Conservation (phyloP, 139 green algal genomes). For the Axilococcus clingmanii region DNA sequence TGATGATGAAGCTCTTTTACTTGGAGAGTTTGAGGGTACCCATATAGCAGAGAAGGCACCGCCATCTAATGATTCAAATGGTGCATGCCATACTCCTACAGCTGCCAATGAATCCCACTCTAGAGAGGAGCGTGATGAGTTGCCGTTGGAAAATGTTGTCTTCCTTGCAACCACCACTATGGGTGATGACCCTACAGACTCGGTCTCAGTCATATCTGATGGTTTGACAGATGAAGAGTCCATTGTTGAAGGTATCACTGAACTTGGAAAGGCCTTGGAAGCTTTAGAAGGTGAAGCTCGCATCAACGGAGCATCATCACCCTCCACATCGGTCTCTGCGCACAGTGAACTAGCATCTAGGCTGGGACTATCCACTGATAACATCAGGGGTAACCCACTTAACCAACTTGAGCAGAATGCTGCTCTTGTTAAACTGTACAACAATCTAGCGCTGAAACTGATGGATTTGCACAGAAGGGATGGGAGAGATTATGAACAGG, state of each 20-base stretch:
- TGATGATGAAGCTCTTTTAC: too few species aligned
- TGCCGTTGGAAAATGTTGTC: slow-evolving; percentile 2
- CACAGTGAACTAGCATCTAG: not conserved
- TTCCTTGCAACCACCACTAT: slow-evolving; percentile 25
- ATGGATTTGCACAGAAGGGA: too few species aligned
- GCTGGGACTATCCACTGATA: not conserved
- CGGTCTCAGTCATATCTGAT: slow-evolving; percentile 25
- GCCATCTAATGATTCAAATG: too few species aligned
- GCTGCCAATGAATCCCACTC: too few species aligned
- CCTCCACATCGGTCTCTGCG: not conserved
- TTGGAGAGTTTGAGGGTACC: too few species aligned
- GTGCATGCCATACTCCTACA: too few species aligned
- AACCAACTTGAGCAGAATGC: not conserved
- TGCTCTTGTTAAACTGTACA: slow-evolving; percentile 33
- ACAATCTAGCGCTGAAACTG: slow-evolving; percentile 22
- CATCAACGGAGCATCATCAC: not conserved
- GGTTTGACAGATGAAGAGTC: slow-evolving; percentile 5
- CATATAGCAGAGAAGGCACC: too few species aligned
- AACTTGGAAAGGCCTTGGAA: slow-evolving; percentile 18
- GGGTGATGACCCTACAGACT: slow-evolving; percentile 5
- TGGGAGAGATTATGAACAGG: slow-evolving; percentile 14
- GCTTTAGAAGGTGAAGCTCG: slow-evolving; percentile 18
- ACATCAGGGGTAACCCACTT: not conserved
- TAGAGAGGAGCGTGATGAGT: too few species aligned
- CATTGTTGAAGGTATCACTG: slow-evolving; percentile 16